These are phyloP conservation scores for Thamnidium elegans DNA, from an alignment of 192 early-diverging fungal species.

Conservation along the genomic window DNA sequence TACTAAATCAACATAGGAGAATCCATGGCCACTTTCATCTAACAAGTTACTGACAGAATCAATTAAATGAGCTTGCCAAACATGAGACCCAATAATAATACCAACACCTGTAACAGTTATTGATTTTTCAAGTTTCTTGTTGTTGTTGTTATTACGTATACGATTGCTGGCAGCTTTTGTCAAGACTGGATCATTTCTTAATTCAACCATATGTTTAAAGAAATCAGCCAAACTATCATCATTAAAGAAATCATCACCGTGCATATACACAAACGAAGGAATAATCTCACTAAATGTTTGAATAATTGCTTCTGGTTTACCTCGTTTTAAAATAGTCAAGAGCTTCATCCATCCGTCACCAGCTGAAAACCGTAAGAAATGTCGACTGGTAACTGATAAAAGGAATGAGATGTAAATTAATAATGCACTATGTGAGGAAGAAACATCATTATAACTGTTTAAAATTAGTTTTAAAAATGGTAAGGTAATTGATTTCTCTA, in stretches of 20 bases:
- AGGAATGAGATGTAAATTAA: conserved; percentile 39
- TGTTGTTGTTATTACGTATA: not conserved
- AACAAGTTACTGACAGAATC: conserved; percentile 26
- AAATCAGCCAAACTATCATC: conserved; percentile 29
- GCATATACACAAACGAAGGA: conserved; percentile 39
- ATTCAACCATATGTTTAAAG: conserved; percentile 33
- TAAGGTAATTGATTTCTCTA: not conserved
- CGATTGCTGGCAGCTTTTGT: conserved; percentile 5
- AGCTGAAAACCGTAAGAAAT: conserved; percentile 40
- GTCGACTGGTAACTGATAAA: conserved; percentile 41
- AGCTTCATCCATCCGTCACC: conserved; percentile 44
- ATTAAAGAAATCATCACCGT: conserved; percentile 41
- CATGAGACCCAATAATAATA: conserved; percentile 26
- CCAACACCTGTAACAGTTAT: conserved; percentile 10
- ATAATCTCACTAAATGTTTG: conserved; percentile 34
- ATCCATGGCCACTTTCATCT: conserved; percentile 24
- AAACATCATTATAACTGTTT: conserved; percentile 23
- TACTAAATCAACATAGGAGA: conserved; percentile 36
- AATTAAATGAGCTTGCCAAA: conserved; percentile 32
- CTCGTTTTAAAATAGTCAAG: conserved; percentile 33
- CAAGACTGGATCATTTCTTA: conserved; percentile 42
- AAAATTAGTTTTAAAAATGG: conserved; percentile 5
- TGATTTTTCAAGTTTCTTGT: not conserved
- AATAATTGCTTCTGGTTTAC: conserved; percentile 24
- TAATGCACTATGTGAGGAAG: conserved; percentile 35